Percentiles rank a stretch among this genome's conserved stretches.
These are phyloP conservation scores for Artemisia tridentata DNA, from an alignment of 129 eudicot species.

Conservation along the genomic window DNA sequence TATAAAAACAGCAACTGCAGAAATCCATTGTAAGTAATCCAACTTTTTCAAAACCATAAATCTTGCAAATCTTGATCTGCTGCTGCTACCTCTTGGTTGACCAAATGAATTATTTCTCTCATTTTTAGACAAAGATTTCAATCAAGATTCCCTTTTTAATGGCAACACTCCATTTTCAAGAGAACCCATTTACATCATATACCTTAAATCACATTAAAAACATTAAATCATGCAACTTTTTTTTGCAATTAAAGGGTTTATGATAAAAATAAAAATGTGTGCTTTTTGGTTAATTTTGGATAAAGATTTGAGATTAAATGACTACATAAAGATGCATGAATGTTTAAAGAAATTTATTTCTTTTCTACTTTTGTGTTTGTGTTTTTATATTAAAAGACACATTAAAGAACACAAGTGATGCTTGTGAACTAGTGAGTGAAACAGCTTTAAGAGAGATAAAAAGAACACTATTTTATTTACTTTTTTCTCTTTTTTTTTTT, in stretches of 20 bases:
- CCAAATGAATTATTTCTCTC: constrained; percentile 46
- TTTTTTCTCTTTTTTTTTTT: too few species aligned
- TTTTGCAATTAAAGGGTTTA: constrained; percentile 10
- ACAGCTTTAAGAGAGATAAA: constrained; percentile 25
- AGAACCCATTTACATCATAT: constrained; percentile 74
- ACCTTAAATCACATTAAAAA: too few species aligned
- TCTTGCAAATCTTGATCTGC: constrained; percentile 91
- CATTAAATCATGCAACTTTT: too few species aligned
- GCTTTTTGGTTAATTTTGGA: constrained; percentile 19
- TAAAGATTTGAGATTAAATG: constrained; percentile 13
- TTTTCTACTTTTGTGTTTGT: background rate
- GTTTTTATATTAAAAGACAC: constrained; percentile 11
- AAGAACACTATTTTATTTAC: background rate
- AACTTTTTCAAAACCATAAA: constrained; percentile 66
- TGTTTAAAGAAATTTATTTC: constrained; percentile 17
- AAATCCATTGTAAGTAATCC: constrained; percentile 74
- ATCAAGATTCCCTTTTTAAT: constrained; percentile 65
- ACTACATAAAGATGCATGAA: constrained; percentile 27
- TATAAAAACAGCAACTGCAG: constrained; percentile 70
- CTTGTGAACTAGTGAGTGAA: constrained; percentile 36
- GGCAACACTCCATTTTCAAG: constrained; percentile 72
- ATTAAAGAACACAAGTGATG: constrained; percentile 52
- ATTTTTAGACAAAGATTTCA: constrained; percentile 54
- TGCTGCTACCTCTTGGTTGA: constrained; percentile 32
- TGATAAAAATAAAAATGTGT: constrained; percentile 25